Percentiles rank a stretch among this genome's conserved stretches.
These are phyloP conservation scores for Xylariaceae sp. DNA, from an alignment of 2,329 filamentous ascomycete genomes.

Conservation along the genomic window DNA sequence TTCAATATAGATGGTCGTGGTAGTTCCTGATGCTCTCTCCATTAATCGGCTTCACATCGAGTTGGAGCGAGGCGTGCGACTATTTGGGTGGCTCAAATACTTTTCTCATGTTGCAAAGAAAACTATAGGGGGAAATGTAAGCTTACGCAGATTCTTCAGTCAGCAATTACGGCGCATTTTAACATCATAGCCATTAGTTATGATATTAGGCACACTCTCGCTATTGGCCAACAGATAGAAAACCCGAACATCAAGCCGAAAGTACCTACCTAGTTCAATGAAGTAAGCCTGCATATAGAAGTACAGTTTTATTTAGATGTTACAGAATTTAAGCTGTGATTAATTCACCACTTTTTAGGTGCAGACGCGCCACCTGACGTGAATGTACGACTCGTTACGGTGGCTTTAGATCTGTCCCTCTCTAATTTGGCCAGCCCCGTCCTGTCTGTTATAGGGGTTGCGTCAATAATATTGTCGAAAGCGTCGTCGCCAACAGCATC, in stretches of 20 bases:
- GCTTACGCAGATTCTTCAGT: too few relatives aligned
- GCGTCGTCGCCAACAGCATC: conserved; percentile 71
- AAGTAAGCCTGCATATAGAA: background rate
- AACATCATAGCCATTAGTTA: too few relatives aligned
- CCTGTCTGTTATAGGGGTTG: conserved; percentile 86
- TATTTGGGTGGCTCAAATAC: too few relatives aligned
- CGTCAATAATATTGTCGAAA: conserved; percentile 92
- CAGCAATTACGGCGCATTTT: too few relatives aligned
- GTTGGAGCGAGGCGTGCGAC: too few relatives aligned
- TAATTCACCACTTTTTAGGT: conserved; percentile 52
- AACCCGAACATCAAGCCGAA: background rate
- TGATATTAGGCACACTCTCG: too few relatives aligned
- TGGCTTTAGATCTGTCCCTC: conserved; percentile 58
- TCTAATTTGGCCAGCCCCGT: conserved; percentile 69
- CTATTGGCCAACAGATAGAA: background rate
- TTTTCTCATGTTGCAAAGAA: too few relatives aligned
- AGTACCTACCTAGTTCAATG: conserved; percentile 7
- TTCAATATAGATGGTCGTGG: too few relatives aligned
- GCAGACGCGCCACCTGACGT: conserved; percentile 57
- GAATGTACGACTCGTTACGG: conserved; percentile 58
- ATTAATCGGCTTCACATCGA: too few relatives aligned
- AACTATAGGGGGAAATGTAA: too few relatives aligned
- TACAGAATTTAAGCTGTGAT: conserved; percentile 11
- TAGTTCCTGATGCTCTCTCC: too few relatives aligned
- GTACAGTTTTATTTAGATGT: background rate